Evolutionary conservation across 2,329 filamentous ascomycete species (phyloP), one percentile per base, ranked within the genome.

Genomic region (Zasmidium cellare): DNA sequence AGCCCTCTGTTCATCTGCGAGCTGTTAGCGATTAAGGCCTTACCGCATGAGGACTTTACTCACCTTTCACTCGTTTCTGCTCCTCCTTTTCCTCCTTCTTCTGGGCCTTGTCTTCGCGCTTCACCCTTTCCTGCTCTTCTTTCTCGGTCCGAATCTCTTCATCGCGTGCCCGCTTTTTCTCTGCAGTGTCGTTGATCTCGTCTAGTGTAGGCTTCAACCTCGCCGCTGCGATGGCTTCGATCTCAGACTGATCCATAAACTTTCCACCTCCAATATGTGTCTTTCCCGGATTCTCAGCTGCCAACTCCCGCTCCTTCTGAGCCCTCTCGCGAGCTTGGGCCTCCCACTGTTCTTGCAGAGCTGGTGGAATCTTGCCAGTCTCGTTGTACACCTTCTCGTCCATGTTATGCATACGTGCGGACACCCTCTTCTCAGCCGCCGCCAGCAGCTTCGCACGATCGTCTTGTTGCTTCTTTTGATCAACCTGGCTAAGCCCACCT

Each of bases 401-500:
- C 80, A 97, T 92, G 44, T 83, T 84, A 60, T 89, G 85, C 64
- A 97, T 83, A 45, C 84, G 85, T 19, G 87, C 86, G 64, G 87
- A 86, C n/a, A 97, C 93, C 65, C 96, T 96, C 46, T 89, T 86
- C 69, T 92, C 89, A 1, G 93, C 93, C 2, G 87, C 86, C 9
- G 88, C 88, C 63, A 96, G 79, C 1, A 97, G 78, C 1, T 83
- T 80, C 55, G 89, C 88, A 12, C 91, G 87, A 66, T 96, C 92
- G 46, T 84, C 82, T 58, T 87, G 81, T 45, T 89, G 84, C 74
- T 93, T 93, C 68, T 87, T 84, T 55, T 83, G 81, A 66, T 94
- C 90, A 1, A 91, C 84, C 62, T 87, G 80, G 1, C 84, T 83
- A 9, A 92, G 66, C 58, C 84, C 85, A 63, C 79, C 86, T 48